Evolutionary conservation across 805 yeast genomes (phyloP).

Genomic region (Candida patagonica): DNA sequence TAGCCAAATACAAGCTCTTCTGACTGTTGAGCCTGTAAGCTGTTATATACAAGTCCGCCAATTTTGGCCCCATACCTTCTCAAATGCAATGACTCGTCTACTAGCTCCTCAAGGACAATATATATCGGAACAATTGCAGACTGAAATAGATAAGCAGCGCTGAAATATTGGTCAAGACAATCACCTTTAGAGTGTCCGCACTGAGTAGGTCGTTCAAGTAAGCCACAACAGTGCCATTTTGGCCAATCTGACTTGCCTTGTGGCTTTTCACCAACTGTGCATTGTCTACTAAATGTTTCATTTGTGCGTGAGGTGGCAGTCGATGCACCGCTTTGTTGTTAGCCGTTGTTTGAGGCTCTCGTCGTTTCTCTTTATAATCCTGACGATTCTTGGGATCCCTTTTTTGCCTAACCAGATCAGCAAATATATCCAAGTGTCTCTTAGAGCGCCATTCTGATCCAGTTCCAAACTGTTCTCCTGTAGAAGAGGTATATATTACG

Average conservation of each 20-base stretch:
- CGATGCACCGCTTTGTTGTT: background rate
- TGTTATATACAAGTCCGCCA: no score
- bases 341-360: slow-evolving; percentile 1
- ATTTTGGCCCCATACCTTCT: no score
- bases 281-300: background rate
- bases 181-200: slow-evolving; percentile 1
- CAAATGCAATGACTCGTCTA: no score
- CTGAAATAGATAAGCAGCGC: slow-evolving; percentile 3
- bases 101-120: no score
- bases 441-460: slow-evolving; percentile 5
- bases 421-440: slow-evolving; percentile 15
- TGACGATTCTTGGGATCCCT: slow-evolving; percentile 21
- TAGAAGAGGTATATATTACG: slow-evolving; percentile 44
- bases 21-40: no score
- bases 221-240: background rate
- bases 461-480: slow-evolving; percentile 17
- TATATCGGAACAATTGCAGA: background rate
- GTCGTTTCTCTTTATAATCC: background rate
- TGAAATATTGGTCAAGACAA: slow-evolving; percentile 5
- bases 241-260: background rate
- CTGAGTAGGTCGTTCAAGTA: slow-evolving; percentile 1
- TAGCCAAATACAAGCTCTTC: no score
- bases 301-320: slow-evolving; percentile 10
- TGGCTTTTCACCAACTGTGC: background rate
- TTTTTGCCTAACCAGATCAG: slow-evolving; percentile 19